Base-by-base conservation (phyloP, 345 rosid genomes). In the Isatis tinctoria region DNA sequence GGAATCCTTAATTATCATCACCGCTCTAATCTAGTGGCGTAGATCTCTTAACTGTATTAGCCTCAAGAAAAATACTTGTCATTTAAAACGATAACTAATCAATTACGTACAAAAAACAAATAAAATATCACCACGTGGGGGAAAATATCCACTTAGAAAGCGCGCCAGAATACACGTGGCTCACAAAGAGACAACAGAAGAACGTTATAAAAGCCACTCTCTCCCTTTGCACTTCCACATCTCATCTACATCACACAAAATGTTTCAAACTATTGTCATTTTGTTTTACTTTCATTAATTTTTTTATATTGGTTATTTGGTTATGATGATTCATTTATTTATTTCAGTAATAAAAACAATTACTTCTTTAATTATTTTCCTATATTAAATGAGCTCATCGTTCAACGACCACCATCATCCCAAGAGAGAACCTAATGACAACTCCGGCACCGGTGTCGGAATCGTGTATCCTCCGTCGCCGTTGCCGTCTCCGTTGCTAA, bases 1-100 rank as follows among this genome's bases (percentile, higher is more conserved):
- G 12, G 3, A 72, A 52, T 53, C 47, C 63, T 4, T n/a, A n/a
- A n/a, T n/a, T n/a, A n/a, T n/a, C n/a, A n/a, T n/a, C n/a, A n/a
- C n/a, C n/a, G n/a, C n/a, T n/a, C n/a, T 28, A 75, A 67, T 51
- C 64, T 76, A 69, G 70, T 76, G 74, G 79, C 70, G 74, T 35
- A 53, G 1, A 69, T 41, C 9, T 32, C 74, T 67, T 41, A 68
- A 75, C 79, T 4, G 8, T 68, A 33, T 20, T 22, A 48, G 53
- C 73, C 67, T 67, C 2, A 58, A 49, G 17, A n/a, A 35, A 35
- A n/a, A 20, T 4, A 9, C 8, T 41, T 13, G 5, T 27, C 13
- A 28, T 44, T 14, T 10, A 10, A 26, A 48, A 9, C 14, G 0
- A 53, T 43, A 65, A 44, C 3, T 41, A 43, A 58, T n/a, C 30